These are phyloP conservation scores for Tausonia pullulans DNA, from an alignment of 1,284 basidiomycete genomes.

Conservation along the genomic window DNA sequence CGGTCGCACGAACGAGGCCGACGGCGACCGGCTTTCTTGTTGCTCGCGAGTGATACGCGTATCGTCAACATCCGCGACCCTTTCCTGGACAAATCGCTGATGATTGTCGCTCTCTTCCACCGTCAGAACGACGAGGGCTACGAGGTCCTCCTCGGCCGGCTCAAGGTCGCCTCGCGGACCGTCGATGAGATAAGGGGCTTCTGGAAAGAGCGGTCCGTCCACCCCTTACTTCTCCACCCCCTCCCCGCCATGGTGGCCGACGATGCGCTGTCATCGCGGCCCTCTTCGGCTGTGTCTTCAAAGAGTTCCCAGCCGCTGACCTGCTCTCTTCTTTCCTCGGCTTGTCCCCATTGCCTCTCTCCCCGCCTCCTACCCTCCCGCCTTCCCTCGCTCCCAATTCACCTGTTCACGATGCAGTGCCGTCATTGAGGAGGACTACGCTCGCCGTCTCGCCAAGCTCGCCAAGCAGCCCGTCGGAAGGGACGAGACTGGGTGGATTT, in stretches of 20 bases:
- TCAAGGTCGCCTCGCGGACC: slow-evolving; percentile 73
- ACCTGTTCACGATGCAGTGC: slow-evolving; percentile 41
- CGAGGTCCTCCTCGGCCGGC: slow-evolving; percentile 76
- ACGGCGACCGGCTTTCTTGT: too few species aligned
- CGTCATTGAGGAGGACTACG: slow-evolving; percentile 87
- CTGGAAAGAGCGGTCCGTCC: slow-evolving; percentile 71
- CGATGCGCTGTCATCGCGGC: background rate
- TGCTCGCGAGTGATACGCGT: background rate
- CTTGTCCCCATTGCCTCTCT: background rate
- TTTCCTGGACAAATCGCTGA: too few species aligned
- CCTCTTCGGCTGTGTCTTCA: background rate
- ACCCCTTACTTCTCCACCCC: background rate
- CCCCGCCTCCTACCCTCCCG: background rate
- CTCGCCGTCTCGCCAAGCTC: slow-evolving; percentile 72
- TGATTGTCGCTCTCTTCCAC: slow-evolving; percentile 15
- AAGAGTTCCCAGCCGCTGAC: too few species aligned
- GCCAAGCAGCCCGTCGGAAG: slow-evolving; percentile 64
- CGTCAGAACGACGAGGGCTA: slow-evolving; percentile 67
- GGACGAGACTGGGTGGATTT: slow-evolving; percentile 78
- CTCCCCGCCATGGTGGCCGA: background rate
- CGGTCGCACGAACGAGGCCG: too few species aligned
- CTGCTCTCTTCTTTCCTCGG: background rate
- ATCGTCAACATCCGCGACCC: background rate
- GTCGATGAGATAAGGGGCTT: slow-evolving; percentile 76
- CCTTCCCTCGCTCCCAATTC: slow-evolving; percentile 8